Conservation (phyloP, 331 rosid species). For the Phaseolus coccineus region DNA sequence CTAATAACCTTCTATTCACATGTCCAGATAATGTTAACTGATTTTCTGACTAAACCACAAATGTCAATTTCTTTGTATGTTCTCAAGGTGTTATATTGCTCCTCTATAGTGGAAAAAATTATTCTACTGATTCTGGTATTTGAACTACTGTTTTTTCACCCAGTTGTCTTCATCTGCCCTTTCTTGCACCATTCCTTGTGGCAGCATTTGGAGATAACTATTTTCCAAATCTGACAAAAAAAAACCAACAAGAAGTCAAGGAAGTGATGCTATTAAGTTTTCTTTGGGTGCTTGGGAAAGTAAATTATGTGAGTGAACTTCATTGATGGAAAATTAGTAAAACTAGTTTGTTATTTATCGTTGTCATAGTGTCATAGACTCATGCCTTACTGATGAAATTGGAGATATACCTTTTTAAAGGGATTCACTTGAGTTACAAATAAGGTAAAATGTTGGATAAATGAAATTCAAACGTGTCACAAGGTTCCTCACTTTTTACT, state of each 20-base stretch:
- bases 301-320: conserved; percentile 22
- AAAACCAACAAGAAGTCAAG: neutral
- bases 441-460: conserved; percentile 35
- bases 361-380: conserved; percentile 10
- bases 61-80: neutral
- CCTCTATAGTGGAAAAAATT: conserved; percentile 12
- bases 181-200: conserved; percentile 36
- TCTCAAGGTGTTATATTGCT: conserved; percentile 8
- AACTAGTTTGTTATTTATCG: conserved; percentile 17
- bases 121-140: conserved; percentile 10
- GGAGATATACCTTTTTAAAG: conserved; percentile 29
- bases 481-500: conserved; percentile 40
- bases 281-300: neutral
- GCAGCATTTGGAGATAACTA: conserved; percentile 4
- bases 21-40: neutral
- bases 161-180: conserved; percentile 1
- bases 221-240: conserved; percentile 9
- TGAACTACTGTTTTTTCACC: conserved; percentile 33
- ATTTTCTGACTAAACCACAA: neutral
- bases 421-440: conserved; percentile 41
- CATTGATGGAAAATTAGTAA: conserved; percentile 15
- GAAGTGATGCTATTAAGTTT: conserved; percentile 18
- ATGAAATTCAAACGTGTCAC: conserved; percentile 18
- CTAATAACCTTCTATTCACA: neutral
- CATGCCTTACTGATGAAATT: neutral